Base-by-base conservation (phyloP, 768 basidiomycete species). In the Russula vinacea region DNA sequence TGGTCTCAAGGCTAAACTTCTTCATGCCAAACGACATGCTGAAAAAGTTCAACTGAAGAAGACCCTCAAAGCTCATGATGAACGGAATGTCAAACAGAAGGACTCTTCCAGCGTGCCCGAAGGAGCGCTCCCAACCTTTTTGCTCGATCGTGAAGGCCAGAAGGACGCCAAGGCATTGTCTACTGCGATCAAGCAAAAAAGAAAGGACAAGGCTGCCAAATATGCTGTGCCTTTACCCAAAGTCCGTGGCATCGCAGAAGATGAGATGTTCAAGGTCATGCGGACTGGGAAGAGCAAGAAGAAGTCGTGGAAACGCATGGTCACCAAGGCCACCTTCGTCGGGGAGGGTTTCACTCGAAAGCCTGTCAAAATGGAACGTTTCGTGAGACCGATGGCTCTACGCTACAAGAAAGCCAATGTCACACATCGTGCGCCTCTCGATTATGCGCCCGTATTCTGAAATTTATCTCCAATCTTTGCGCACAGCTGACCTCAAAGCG, bases 241-340 rank as follows among this genome's bases (percentile, higher is more conserved):
- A 78, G 97, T 99, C 58, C 80, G 96, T 64, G 97, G 97, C 22
- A 98, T 99, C 70, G 95, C 96, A 17, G 97, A 99, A 76, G 97
- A 98, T 71, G 97, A 99, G 81, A 97, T 94, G 90, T 99, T 99
- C 83, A 98, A 95, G 81, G 97, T 99, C 35, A 80, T 99, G 82
- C 92, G 94, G 81, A 94, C 96, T 1, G 97, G 97, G 60, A 98
- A 98, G 80, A 90, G 84, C 73, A 97, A 94, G 78, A 87, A 84
- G 72, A 99, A 98, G 77, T 83, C 90, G 19, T 99, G 97, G 97
- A 99, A 99, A 79, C 86, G 94, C 69, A 98, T 98, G 94, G 92
- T 99, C 65, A 97, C 94, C 61, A 99, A 99, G 77, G 97, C 97
- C 37, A 99, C 97, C 10, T 99, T 98, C 72, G 97, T 99, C 37